Evolutionary conservation across 2,329 filamentous ascomycete genomes (phyloP), one percentile per base, ranked within the genome.

Genomic region (Rhynchosporium graminicola): DNA sequence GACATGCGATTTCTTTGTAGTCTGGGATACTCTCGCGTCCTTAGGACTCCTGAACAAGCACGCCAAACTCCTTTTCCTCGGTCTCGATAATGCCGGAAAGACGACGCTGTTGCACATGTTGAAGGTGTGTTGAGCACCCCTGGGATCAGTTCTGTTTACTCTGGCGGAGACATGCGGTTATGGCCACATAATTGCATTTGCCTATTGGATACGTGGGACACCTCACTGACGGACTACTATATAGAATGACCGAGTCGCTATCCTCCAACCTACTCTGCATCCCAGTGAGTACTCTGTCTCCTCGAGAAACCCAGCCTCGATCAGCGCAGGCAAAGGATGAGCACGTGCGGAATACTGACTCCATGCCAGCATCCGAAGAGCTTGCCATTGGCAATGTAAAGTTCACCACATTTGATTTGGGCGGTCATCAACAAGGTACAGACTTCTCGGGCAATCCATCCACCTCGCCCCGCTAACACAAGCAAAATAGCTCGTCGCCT

Each of bases 41-140:
- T 84, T 97, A 67, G 92, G 92, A 72, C 84, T 97, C 74, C 83
- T 94, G 70, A 97, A 97, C 86, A 97, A 97, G 85, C 91, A 96
- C 78, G 92, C 92, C 74, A 97, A 97, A 85, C 86, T 97, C 64
- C 85, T 96, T 63, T 96, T 97, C 81, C 87, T 97, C 68, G 92
- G 92, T 71, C 88, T 97, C 66, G 92, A 96, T 77, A 96, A 96
- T 80, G 92, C 92, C 57, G 92, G 92, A 79, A 96, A 97, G 84
- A 97, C 92, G 59, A 96, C 92, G 50, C 82, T 97, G 71, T 81
- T 97, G 75, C 92, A 97, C 80, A 96, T 97, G 92, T 79, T 97
- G 79, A 97, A 97, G 90, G 90, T 92, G 78, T 73, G 84, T 71
- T 55, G 61, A 59, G 45, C 51, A 33, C 40, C 9, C 33, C 40